A percentile compares a stretch with the other conserved stretches of the same genome.
Evolutionary conservation across 2,329 filamentous ascomycete species (phyloP).

Genomic region (Apiospora marii): DNA sequence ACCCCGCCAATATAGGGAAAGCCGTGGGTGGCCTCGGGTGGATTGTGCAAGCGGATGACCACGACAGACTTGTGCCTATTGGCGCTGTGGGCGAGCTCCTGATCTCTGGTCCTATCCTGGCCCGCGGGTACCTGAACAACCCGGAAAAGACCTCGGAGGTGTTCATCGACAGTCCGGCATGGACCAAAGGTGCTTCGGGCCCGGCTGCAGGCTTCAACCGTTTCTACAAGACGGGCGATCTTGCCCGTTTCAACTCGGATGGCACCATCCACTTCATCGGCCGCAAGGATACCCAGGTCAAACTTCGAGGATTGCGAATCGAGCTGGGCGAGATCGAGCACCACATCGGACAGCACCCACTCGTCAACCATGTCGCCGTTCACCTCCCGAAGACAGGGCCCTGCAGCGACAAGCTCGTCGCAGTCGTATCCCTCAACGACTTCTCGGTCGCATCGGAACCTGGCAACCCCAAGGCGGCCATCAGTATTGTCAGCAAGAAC

Average conservation of each 20-base stretch:
- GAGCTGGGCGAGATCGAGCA: conserved; percentile 10
- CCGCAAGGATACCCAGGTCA: not conserved
- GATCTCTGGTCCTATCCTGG: not conserved
- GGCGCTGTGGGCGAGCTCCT: not conserved
- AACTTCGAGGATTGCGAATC: not conserved
- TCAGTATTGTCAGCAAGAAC: too few species aligned
- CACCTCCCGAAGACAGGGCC: too few species aligned
- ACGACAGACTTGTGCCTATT: not conserved
- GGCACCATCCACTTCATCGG: not conserved
- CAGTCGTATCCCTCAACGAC: too few species aligned
- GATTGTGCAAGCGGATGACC: not conserved
- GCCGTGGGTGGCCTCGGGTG: not conserved
- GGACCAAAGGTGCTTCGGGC: too few species aligned
- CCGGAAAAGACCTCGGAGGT: not conserved
- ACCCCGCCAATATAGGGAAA: not conserved
- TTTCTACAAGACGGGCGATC: not conserved
- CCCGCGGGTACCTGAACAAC: not conserved
- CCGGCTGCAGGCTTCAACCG: too few species aligned
- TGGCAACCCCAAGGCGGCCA: too few species aligned
- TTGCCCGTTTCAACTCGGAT: not conserved
- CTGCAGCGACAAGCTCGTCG: too few species aligned
- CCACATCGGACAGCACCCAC: not conserved
- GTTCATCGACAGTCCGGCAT: not conserved
- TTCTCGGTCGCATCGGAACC: too few species aligned
- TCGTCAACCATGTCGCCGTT: too few species aligned